Percentiles rank a stretch among this genome's conserved stretches.
phyloP scores from a whole-genome alignment of 495 filamentous ascomycete genomes.

The Penicillium ochrochloron region DNA sequence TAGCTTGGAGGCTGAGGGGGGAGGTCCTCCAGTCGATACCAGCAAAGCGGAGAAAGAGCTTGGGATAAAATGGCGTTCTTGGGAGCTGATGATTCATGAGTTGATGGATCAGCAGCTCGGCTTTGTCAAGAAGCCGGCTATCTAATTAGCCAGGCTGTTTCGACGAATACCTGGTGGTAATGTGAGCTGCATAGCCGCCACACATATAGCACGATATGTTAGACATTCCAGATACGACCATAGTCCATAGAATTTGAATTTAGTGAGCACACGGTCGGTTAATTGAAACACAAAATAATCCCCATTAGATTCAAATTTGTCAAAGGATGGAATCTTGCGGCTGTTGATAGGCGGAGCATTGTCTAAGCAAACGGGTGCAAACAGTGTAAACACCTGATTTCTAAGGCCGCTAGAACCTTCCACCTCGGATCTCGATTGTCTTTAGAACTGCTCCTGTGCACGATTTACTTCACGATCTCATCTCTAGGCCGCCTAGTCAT shows the following conservation, averaged over 20 bases:
- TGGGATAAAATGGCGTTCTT: slow-evolving; percentile 39
- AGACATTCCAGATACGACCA: background rate
- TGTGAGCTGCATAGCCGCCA: background rate
- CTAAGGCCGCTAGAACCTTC: slow-evolving; percentile 18
- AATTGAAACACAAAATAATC: background rate
- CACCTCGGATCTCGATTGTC: background rate
- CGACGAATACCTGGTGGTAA: background rate
- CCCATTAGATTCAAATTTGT: background rate
- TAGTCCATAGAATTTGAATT: background rate
- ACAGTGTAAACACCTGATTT: slow-evolving; percentile 26
- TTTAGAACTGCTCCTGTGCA: background rate
- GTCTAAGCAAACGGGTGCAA: slow-evolving; percentile 5
- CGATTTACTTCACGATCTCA: background rate
- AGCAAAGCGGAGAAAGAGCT: slow-evolving; percentile 57
- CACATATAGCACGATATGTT: background rate
- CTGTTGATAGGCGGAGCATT: background rate
- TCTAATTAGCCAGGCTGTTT: background rate
- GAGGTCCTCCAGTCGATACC: slow-evolving; percentile 54
- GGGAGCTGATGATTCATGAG: slow-evolving; percentile 39
- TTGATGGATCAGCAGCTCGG: slow-evolving; percentile 45
- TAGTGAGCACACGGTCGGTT: background rate
- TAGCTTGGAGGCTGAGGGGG: slow-evolving; percentile 21
- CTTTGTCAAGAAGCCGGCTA: slow-evolving; percentile 4
- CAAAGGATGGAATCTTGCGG: background rate
- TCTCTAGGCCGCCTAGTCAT: background rate